Base-by-base conservation (phyloP, 2,329 filamentous ascomycete species). In the Colletotrichum shisoi region DNA sequence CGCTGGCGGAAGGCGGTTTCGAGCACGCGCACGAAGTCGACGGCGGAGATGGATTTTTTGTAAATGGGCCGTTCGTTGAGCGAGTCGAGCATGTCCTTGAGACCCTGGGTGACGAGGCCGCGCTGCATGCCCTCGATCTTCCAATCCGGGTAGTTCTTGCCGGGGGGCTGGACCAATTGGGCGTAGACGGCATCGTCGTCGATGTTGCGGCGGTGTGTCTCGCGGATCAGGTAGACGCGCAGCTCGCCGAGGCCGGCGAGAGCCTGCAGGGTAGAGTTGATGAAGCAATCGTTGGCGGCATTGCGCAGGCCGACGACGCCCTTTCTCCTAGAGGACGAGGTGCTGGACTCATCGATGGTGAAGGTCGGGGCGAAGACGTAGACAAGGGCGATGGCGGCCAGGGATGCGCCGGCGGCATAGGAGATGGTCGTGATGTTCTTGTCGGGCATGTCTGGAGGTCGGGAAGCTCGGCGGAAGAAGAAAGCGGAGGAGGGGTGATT, bases 341-440 rank as follows among this genome's bases (percentile, higher is more conserved):
- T 86, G 69, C 89, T 85, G 63, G 95, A 91, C 75, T 90, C 89
- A 79, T 99, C 94, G 77, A 98, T 90, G 73, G 96, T 92, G 79
- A 94, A 98, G 59, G 94, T 98, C n/a, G 95, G 95, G 9, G 91
- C 93, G 79, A 99, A 98, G 73, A 98, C 94, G 79, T 98, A 99
- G 77, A 98, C 92, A 65, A 98, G 87, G 39, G 95, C 94, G 70
- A 96, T 92, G 69, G 95, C 95, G 63, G 95, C 95, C 70, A 99
- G 90, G 62, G 94, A 97, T 68, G 94, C 95, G 73, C 94, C 94
- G 67, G 94, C 95, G 74, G 95, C 95, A 80, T 99, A 99, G 51
- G 92, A 93, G 73, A 93, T 92, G 73, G 95, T 90, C 8, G 90
- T 93, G 67, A 92, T 85, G 62, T 89, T 89, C 82, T 91, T 93